These are phyloP conservation scores for Ceratocystis harringtonii DNA, from an alignment of 2,329 filamentous ascomycete genomes.

Conservation along the genomic window DNA sequence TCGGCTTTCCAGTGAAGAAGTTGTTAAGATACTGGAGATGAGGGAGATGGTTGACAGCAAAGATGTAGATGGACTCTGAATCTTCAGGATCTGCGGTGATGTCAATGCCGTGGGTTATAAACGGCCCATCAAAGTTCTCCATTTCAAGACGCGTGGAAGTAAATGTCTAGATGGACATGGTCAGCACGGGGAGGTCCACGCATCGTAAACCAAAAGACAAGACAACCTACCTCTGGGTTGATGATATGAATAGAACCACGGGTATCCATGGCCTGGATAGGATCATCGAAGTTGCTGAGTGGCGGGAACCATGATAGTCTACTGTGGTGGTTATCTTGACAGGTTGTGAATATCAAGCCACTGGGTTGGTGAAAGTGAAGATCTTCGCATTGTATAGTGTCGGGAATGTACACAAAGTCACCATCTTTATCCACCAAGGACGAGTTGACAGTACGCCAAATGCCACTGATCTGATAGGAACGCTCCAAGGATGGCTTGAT, in stretches of 20 bases:
- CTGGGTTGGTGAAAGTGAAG: constrained; percentile 38
- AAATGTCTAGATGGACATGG: constrained; percentile 27
- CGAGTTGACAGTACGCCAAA: constrained; percentile 21
- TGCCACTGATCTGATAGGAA: constrained; percentile 20
- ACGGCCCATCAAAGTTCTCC: constrained; percentile 36
- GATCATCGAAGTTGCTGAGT: constrained; percentile 28
- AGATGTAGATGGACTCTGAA: constrained; percentile 38
- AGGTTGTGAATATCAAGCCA: constrained; percentile 40
- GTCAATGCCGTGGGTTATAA: constrained; percentile 46
- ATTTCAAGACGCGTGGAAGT: constrained; percentile 33
- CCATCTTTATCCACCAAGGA: constrained; percentile 19
- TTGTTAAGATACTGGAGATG: constrained; percentile 28
- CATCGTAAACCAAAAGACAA: not conserved
- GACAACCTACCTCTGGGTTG: constrained; percentile 33
- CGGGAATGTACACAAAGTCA: constrained; percentile 30
- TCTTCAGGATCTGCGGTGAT: constrained; percentile 35
- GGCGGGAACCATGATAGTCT: constrained; percentile 40
- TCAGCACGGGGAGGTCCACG: not conserved
- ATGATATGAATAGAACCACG: constrained; percentile 37
- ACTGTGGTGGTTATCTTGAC: constrained; percentile 30
- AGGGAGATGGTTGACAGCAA: constrained; percentile 44
- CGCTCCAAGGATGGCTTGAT: constrained; percentile 12
- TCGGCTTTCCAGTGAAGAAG: not conserved
- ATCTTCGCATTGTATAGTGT: constrained; percentile 45
- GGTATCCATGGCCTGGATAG: constrained; percentile 24